Percentiles rank a stretch among this genome's conserved stretches.
These are phyloP conservation scores for Smittium culicis DNA, from an alignment of 371 early-diverging fungal species.

Conservation along the genomic window DNA sequence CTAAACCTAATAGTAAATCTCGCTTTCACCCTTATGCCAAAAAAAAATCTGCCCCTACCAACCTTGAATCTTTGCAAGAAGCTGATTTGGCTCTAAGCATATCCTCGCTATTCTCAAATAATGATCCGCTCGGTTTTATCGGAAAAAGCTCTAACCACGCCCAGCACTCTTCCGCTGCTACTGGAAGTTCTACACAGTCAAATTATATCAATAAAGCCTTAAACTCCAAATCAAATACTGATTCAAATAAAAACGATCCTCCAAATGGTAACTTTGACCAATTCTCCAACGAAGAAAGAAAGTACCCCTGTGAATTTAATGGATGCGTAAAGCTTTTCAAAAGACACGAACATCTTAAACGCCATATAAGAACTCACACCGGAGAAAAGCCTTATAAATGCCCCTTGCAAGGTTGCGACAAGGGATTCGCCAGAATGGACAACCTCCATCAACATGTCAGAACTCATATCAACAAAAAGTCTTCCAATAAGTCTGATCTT, in stretches of 20 bases:
- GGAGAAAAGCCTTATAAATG: constrained; percentile 71
- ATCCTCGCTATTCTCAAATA: neutral
- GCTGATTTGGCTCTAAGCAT: neutral
- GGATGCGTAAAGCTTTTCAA: constrained; percentile 50
- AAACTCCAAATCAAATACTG: neutral
- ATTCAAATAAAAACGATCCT: neutral
- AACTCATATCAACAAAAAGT: constrained; percentile 46
- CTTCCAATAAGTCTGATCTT: constrained; percentile 31
- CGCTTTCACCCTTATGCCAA: neutral
- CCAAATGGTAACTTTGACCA: neutral
- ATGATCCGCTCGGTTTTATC: neutral
- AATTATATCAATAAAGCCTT: too few relatives aligned
- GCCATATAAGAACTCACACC: constrained; percentile 77
- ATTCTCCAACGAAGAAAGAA: constrained; percentile 11
- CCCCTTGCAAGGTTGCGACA: constrained; percentile 52
- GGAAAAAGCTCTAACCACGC: neutral
- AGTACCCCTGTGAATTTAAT: constrained; percentile 28
- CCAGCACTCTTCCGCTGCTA: neutral
- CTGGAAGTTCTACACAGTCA: neutral
- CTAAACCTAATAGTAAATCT: neutral
- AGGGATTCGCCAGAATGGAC: constrained; percentile 76
- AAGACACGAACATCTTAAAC: constrained; percentile 53
- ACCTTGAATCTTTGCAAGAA: neutral
- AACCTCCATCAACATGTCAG: constrained; percentile 77
- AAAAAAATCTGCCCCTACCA: neutral